Evolutionary conservation across 2,329 filamentous ascomycete species (phyloP).

Genomic region (Plectosphaerella sp.): DNA sequence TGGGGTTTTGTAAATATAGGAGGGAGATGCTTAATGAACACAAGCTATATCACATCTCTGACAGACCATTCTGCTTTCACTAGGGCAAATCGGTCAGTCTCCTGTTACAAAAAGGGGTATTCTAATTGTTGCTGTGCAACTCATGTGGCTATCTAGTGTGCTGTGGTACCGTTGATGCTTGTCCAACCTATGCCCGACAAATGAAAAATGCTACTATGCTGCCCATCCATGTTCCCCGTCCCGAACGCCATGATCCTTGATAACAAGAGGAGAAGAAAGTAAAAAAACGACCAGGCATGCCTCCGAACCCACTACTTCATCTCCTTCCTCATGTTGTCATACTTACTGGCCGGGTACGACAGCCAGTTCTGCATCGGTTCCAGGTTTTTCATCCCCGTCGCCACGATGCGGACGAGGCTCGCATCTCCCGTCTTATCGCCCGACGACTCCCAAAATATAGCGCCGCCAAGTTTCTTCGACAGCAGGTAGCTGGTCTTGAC

Average conservation of each 20-base stretch:
- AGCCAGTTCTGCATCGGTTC: constrained; percentile 49
- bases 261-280: background rate
- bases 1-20: background rate
- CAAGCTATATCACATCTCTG: background rate
- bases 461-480: constrained; percentile 60
- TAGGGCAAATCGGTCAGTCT: no score
- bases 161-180: no score
- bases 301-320: constrained; percentile 13
- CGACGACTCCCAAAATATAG: constrained; percentile 81
- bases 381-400: constrained; percentile 39
- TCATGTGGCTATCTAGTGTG: no score
- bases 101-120: no score
- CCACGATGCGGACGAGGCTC: constrained; percentile 56
- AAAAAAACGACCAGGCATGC: background rate
- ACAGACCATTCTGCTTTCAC: no score
- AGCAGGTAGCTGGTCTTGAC: constrained; percentile 63
- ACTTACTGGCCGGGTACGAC: constrained; percentile 51
- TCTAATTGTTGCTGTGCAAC: no score
- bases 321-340: constrained; percentile 48
- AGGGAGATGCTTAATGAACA: background rate
- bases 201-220: no score
- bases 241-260: background rate
- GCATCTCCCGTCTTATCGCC: constrained; percentile 49
- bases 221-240: no score
- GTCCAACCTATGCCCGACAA: no score